Evolutionary conservation across 23 red algal genomes (phyloP), one percentile per base, ranked within the genome.

Genomic region (Cyanidiococcus yangmingshanensis): DNA sequence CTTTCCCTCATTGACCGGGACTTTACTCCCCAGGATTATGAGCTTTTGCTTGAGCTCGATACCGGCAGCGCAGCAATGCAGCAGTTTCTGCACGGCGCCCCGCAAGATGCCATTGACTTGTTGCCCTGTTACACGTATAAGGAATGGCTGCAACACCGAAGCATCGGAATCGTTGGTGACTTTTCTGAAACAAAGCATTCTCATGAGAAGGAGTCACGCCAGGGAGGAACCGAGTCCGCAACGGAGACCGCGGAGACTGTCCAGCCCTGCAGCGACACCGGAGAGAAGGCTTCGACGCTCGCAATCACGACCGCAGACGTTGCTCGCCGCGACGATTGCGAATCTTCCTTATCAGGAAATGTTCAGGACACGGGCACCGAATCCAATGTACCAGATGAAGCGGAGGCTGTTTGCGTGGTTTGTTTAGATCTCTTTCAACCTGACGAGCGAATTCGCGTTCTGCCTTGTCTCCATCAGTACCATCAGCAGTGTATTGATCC

Each of bases 391-490:
- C 36, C 51, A 36, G 51, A 82, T 30, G 54, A 33, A 32, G 68
- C 86, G 17, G 74, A 75, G 40, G 24, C 80, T 3, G 74, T 67
- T 15, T 96, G 92, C 77, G 82, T 83, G 0, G 83, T 96, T 58
- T 96, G 92, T 76, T 50, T 96, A 80, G 92, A 90, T 45, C 59
- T 76, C 41, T 90, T 90, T 80, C 77, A 68, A 39, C 68, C 84
- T 75, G 92, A 87, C 41, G 86, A 90, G 79, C 84, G 76, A 63
- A 79, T 96, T 59, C 84, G 92, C 39, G 89, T 90, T 31, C 79
- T 96, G 35, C 92, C 92, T 39, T 96, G 92, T 50, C 77, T 96
- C 7, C 87, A 96, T 75, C 92, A 89, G 80, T 96, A 87, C 67
- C 88, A 90, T 83, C 80, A 75, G 7, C 82, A 80, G 54, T 96